Percentiles rank a stretch among this genome's conserved stretches.
Conservation (phyloP, 805 yeast species). For the Candida glaebosa region DNA sequence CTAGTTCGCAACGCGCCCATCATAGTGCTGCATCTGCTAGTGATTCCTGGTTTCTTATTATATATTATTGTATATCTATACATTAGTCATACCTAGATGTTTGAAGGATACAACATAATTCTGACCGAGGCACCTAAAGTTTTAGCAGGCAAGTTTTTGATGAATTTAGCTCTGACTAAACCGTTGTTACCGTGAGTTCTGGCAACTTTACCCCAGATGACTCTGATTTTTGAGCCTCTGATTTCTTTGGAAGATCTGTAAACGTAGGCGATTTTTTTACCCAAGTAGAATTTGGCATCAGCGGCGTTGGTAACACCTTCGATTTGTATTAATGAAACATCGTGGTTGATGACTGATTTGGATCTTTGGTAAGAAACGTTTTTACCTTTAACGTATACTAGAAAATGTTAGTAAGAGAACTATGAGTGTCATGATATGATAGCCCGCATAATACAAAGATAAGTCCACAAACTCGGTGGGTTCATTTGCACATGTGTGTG, state of each 20-base stretch:
- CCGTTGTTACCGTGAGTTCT: constrained; percentile 99
- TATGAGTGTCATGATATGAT: background rate
- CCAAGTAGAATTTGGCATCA: constrained; percentile 98
- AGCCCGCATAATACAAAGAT: no score
- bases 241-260: constrained; percentile 98
- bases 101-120: constrained; percentile 99
- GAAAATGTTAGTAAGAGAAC: constrained; percentile 30
- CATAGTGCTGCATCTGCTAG: no score
- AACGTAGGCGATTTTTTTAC: constrained; percentile 99
- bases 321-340: constrained; percentile 92
- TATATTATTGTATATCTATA: constrained; percentile 1
- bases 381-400: constrained; percentile 99
- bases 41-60: constrained; percentile 1
- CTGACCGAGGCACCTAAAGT: constrained; percentile 99
- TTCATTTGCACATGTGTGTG: no score
- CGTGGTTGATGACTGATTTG: constrained; percentile 97
- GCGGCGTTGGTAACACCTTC: constrained; percentile 91
- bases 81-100: constrained; percentile 64
- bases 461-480: no score
- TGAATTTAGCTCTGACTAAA: constrained; percentile 98
- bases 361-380: constrained; percentile 99
- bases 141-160: constrained; percentile 98
- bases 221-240: constrained; percentile 99
- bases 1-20: no score
- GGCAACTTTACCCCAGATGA: constrained; percentile 99